Percentiles rank a stretch among this genome's conserved stretches.
Evolutionary conservation across 345 rosid genomes (phyloP).

Genomic region (Gossypium stocksii): DNA sequence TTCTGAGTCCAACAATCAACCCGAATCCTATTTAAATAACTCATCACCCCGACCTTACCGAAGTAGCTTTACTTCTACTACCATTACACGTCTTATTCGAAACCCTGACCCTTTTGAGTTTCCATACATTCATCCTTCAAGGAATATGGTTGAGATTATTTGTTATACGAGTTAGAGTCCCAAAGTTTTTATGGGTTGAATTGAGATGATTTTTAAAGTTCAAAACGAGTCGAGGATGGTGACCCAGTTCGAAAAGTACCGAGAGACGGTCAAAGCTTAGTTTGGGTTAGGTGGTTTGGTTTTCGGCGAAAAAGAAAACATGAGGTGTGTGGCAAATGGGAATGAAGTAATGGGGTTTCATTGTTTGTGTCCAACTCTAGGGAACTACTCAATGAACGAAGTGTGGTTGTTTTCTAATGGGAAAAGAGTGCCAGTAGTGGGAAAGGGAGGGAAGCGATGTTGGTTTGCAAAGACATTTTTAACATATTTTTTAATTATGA

Average conservation of each 20-base stretch:
- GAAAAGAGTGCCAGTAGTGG: slow-evolving; percentile 72
- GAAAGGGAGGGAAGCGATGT: slow-evolving; percentile 75
- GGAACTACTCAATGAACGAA: slow-evolving; percentile 26
- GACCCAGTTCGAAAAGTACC: slow-evolving; percentile 81
- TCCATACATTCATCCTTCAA: slow-evolving; percentile 72
- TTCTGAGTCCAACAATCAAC: slow-evolving; percentile 12
- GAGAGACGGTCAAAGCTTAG: slow-evolving; percentile 56
- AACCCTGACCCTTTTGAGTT: slow-evolving; percentile 59
- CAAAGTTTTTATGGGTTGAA: slow-evolving; percentile 63
- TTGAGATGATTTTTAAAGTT: slow-evolving; percentile 87
- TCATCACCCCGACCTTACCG: slow-evolving; percentile 29
- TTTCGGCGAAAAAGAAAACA: slow-evolving; percentile 44
- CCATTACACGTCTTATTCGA: slow-evolving; percentile 30
- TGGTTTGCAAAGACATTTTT: slow-evolving; percentile 57
- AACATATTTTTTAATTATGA: too few species aligned
- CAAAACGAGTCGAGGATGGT: slow-evolving; percentile 67
- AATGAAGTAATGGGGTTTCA: slow-evolving; percentile 93
- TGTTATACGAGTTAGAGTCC: slow-evolving; percentile 89
- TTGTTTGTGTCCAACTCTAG: slow-evolving; percentile 61
- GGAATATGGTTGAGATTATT: slow-evolving; percentile 89
- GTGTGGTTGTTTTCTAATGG: slow-evolving; percentile 53
- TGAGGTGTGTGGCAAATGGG: slow-evolving; percentile 82
- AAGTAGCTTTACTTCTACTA: slow-evolving; percentile 1
- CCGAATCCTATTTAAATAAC: slow-evolving; percentile 23
- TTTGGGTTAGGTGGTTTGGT: slow-evolving; percentile 28